Conservation (phyloP, 2,329 filamentous ascomycete genomes). For the Colletotrichum sp. region DNA sequence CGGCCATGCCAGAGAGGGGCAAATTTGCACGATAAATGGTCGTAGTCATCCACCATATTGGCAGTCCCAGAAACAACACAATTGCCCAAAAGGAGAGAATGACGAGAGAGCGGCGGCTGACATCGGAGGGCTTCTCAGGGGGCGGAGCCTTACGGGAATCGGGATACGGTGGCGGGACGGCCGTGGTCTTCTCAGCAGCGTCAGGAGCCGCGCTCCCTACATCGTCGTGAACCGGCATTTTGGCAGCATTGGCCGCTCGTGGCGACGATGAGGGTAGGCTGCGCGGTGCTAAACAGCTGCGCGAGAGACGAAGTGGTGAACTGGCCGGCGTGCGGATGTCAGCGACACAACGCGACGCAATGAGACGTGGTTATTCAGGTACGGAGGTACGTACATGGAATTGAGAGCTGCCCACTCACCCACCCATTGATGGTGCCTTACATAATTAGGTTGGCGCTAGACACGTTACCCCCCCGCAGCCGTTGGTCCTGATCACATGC, state of each 20-base stretch:
- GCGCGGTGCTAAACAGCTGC: neutral
- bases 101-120: slow-evolving; percentile 74
- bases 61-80: slow-evolving; percentile 81
- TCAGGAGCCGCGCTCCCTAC: neutral
- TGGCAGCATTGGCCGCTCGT: slow-evolving; percentile 3
- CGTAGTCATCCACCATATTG: slow-evolving; percentile 96
- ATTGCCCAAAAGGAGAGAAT: slow-evolving; percentile 92
- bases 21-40: slow-evolving; percentile 87
- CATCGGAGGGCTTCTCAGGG: slow-evolving; percentile 74
- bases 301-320: neutral
- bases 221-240: slow-evolving; percentile 2
- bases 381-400: neutral
- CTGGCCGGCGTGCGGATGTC: neutral
- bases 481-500: neutral
- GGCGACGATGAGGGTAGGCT: neutral
- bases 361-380: neutral
- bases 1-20: slow-evolving; percentile 84
- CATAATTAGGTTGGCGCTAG: neutral
- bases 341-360: neutral
- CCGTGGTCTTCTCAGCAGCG: neutral
- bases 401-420: neutral
- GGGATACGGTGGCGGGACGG: neutral
- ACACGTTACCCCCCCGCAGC: neutral
- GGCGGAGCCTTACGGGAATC: slow-evolving; percentile 62
- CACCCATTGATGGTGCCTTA: neutral